A percentile compares a stretch with the other conserved stretches of the same genome.
Conservation (phyloP, 164 flowering plant species). For the Macadamia tetraphylla region DNA sequence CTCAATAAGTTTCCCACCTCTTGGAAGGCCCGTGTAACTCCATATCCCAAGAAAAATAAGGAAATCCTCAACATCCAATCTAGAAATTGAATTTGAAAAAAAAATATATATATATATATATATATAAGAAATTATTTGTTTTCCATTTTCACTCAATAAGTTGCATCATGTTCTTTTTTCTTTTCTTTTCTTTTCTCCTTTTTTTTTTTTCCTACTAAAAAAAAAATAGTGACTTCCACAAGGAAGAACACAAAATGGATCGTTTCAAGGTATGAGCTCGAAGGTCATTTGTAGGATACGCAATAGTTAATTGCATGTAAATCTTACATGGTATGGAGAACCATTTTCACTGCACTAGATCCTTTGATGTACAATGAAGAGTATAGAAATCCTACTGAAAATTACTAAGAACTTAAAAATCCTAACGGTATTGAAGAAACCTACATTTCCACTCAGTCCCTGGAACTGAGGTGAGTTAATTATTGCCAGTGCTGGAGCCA, state of each 20-base stretch:
- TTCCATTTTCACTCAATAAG: too few relatives aligned
- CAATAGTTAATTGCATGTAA: background rate
- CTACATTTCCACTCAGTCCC: slow-evolving; percentile 70
- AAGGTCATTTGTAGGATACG: background rate
- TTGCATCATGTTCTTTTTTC: too few relatives aligned
- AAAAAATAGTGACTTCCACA: background rate
- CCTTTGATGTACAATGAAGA: background rate
- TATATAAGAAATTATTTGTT: too few relatives aligned
- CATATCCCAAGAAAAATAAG: too few relatives aligned
- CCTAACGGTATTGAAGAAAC: slow-evolving; percentile 3
- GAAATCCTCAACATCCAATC: too few relatives aligned
- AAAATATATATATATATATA: too few relatives aligned
- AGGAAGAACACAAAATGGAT: background rate
- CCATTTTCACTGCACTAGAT: background rate
- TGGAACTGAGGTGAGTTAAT: slow-evolving; percentile 86
- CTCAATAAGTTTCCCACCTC: too few relatives aligned
- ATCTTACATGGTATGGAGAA: background rate
- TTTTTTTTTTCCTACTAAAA: too few relatives aligned
- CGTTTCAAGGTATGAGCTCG: background rate
- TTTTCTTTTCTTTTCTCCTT: too few relatives aligned
- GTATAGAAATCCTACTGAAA: background rate
- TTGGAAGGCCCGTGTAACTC: too few relatives aligned
- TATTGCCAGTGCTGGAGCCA: slow-evolving; percentile 91
- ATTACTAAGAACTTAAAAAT: background rate
- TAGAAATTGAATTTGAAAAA: too few relatives aligned